Conservation (phyloP, 2,329 filamentous ascomycete species). For the Fulvia fulva region DNA sequence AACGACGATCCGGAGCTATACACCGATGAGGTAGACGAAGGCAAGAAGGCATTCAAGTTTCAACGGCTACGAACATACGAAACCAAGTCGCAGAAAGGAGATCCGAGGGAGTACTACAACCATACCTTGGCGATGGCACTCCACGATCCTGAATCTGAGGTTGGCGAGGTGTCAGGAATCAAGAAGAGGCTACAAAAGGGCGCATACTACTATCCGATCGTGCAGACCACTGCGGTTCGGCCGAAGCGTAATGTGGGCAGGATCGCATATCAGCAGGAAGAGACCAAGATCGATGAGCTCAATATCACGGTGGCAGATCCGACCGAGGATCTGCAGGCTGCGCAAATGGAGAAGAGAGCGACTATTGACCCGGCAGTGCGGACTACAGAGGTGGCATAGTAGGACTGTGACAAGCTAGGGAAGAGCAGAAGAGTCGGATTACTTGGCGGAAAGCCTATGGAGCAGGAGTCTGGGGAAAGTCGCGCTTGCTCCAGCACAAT, state of each 20-base stretch:
- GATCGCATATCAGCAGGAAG: constrained; percentile 31
- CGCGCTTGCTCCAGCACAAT: background rate
- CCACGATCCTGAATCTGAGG: constrained; percentile 46
- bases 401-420: too few species aligned
- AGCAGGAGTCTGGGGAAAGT: background rate
- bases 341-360: constrained; percentile 11
- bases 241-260: constrained; percentile 48
- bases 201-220: constrained; percentile 61
- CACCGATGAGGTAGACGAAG: constrained; percentile 38
- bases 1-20: constrained; percentile 52
- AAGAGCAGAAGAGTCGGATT: too few species aligned
- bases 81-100: constrained; percentile 51
- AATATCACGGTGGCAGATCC: constrained; percentile 24
- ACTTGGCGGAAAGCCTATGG: background rate
- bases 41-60: constrained; percentile 48
- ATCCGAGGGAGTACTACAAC: constrained; percentile 50
- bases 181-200: constrained; percentile 46
- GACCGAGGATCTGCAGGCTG: constrained; percentile 10
- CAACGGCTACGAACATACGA: constrained; percentile 59
- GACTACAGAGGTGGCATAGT: constrained; percentile 11
- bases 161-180: constrained; percentile 27
- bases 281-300: constrained; percentile 24
- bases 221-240: constrained; percentile 52
- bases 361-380: constrained; percentile 17
- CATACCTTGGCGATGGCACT: constrained; percentile 56